Evolutionary conservation across 495 filamentous ascomycete species (phyloP).

Genomic region (Aspergillus bridgeri): DNA sequence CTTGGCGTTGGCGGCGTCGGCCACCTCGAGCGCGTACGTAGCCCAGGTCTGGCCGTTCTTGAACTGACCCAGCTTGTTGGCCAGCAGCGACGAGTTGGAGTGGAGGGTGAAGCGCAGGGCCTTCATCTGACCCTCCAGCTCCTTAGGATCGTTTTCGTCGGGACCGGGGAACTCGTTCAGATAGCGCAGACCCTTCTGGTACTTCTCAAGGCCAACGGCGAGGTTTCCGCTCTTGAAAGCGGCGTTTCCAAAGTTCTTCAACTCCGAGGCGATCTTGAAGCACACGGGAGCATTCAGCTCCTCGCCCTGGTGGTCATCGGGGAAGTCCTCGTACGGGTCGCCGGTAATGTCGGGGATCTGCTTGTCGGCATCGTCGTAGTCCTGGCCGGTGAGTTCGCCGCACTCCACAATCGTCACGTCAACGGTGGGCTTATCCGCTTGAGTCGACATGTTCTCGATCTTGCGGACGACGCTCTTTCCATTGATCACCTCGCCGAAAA

Average conservation of each 20-base stretch:
- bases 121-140: constrained; percentile 62
- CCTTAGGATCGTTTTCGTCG: constrained; percentile 60
- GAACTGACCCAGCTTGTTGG: constrained; percentile 73
- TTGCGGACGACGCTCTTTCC: constrained; percentile 89
- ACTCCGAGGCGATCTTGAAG: constrained; percentile 71
- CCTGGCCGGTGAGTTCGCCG: constrained; percentile 74
- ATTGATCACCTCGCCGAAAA: constrained; percentile 60
- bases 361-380: constrained; percentile 57
- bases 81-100: constrained; percentile 74
- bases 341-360: constrained; percentile 74
- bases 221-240: constrained; percentile 81
- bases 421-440: constrained; percentile 72
- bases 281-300: constrained; percentile 54
- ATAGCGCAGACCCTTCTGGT: constrained; percentile 96
- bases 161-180: constrained; percentile 81
- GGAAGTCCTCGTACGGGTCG: constrained; percentile 94
- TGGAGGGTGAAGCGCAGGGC: constrained; percentile 72
- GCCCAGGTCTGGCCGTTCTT: constrained; percentile 67
- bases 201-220: constrained; percentile 78
- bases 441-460: constrained; percentile 82
- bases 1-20: constrained; percentile 50
- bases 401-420: constrained; percentile 80
- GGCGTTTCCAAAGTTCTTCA: constrained; percentile 89
- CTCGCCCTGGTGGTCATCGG: constrained; percentile 74
- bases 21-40: constrained; percentile 66